Evolutionary conservation across 2,329 filamentous ascomycete species (phyloP).

Genomic region (Xylaria sp.): DNA sequence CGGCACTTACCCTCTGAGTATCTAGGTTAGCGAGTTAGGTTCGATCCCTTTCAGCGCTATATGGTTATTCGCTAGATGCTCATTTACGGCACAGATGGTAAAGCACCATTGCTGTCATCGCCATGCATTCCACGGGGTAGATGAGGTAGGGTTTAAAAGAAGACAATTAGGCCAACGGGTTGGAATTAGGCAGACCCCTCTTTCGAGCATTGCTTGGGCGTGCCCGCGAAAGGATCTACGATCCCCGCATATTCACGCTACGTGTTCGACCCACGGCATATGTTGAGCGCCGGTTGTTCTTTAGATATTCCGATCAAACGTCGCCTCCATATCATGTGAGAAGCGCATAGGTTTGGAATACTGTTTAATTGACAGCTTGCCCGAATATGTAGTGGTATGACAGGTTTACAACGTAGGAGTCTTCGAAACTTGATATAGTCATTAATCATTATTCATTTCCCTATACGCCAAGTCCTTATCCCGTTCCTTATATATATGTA

Average conservation of each 20-base stretch:
- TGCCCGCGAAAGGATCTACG: background rate
- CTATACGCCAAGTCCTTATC: background rate
- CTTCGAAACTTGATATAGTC: background rate
- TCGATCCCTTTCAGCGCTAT: no score
- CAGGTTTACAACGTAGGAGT: background rate
- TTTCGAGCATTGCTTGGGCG: no score
- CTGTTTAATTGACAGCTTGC: background rate
- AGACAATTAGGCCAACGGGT: no score
- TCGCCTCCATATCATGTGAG: background rate
- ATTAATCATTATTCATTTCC: background rate
- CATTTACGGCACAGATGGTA: no score
- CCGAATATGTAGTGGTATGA: background rate
- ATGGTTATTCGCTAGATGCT: no score
- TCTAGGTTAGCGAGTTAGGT: no score
- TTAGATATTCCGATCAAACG: background rate
- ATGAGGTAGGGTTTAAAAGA: no score
- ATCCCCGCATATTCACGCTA: background rate
- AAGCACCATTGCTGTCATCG: no score
- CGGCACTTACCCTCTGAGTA: no score
- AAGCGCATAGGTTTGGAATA: background rate
- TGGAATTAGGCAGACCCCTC: no score
- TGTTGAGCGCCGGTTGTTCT: background rate
- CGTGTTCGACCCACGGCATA: background rate
- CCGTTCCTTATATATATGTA: background rate
- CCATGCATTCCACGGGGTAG: no score